Base-by-base conservation (phyloP, 2,329 filamentous ascomycete genomes). In the Mycosphaerella sp. region DNA sequence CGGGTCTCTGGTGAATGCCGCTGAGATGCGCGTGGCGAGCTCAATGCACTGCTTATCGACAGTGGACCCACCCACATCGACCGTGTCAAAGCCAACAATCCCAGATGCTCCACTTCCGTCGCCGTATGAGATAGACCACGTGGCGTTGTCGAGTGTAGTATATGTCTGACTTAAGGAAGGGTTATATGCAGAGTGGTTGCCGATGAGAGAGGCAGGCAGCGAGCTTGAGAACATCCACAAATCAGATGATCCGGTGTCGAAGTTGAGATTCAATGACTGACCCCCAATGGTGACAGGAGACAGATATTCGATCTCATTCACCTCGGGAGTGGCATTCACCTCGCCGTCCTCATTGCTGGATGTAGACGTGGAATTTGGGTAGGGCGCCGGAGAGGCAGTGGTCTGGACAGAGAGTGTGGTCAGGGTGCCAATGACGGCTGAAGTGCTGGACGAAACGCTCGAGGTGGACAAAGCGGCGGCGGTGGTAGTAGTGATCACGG, bases 211-310 rank as follows among this genome's bases (percentile, higher is more conserved):
- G 1, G 70, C 48, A 1, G 76, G 64, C 34, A 87, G 76, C 49
- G 75, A 65, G 13, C 79, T 81, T 70, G 79, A 85, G 71, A 88
- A 85, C 17, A 85, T 79, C 85, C 84, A 89, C 72, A 87, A 75
- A 67, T 88, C 85, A 10, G 85, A 79, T 1, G 84, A 87, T 50
- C 85, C 85, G n/a, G 83, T 85, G 68, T 89, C 85, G 64, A 89
- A 86, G 66, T 87, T 80, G 65, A 89, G 70, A 62, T 82, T 80
- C 51, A 89, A 62, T 4, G 75, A 77, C 69, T 88, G 85, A 4
- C 81, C 82, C 53, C 85, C 85, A 56, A 89, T 78, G n/a, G 66
- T 76, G 46, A 88, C 81, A 0, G 83, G 82, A 0, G 82, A 79
- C 10, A 90, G 75, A 62, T 87, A 90, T 53, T 87, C 81, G 42